phyloP scores from a whole-genome alignment of 805 yeast genomes.

The Lipomyces spencermartinsiae region DNA sequence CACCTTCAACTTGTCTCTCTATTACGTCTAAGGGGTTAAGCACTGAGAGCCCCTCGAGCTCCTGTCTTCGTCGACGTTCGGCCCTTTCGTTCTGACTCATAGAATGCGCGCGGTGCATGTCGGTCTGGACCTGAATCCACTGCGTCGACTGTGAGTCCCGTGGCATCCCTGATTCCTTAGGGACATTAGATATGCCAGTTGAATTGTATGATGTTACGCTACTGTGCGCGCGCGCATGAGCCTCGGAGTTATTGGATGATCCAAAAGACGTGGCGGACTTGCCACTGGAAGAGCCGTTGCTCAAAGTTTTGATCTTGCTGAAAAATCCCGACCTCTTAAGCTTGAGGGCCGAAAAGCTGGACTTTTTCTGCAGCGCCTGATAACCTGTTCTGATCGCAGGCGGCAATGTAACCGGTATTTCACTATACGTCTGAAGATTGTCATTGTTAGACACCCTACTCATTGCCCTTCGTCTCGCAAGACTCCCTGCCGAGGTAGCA shows the following conservation, averaged over 20 bases:
- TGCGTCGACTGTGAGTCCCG: conserved; percentile 29
- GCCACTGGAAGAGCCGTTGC: conserved; percentile 21
- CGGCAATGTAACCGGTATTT: conserved; percentile 22
- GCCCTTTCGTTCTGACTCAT: conserved; percentile 72
- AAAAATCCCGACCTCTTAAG: conserved; percentile 41
- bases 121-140: conserved; percentile 64
- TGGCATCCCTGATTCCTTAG: neutral
- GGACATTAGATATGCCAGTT: conserved; percentile 8
- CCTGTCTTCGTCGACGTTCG: conserved; percentile 65
- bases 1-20: conserved; percentile 37
- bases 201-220: conserved; percentile 20
- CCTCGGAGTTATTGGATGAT: neutral
- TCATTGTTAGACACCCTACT: conserved; percentile 15
- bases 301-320: conserved; percentile 27
- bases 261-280: conserved; percentile 23
- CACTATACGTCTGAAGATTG: neutral
- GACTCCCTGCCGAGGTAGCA: conserved; percentile 89
- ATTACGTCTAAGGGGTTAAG: conserved; percentile 59
- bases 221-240: neutral
- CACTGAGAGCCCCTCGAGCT: conserved; percentile 63
- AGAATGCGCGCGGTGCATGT: conserved; percentile 74
- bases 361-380: conserved; percentile 15
- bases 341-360: conserved; percentile 38
- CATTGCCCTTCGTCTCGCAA: conserved; percentile 67
- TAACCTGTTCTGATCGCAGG: conserved; percentile 20